Evolutionary conservation across 225 moss, liverwort and hornwort genomes (phyloP), one percentile per base, ranked within the genome.

Genomic region (Lunularia cruciata): DNA sequence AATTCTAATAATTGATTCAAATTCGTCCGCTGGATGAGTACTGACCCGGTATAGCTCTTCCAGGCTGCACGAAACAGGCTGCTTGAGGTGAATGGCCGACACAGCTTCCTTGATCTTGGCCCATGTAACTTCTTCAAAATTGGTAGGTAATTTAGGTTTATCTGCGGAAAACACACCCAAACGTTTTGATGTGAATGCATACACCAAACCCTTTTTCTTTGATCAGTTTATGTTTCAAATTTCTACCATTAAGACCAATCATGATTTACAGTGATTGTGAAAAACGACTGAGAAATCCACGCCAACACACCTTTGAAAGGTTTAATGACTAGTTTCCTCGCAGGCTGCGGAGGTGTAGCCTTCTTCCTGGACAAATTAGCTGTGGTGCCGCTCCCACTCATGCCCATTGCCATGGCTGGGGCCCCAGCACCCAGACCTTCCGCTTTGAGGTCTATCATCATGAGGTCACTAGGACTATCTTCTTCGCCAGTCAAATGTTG

Each of bases 71-170:
- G 83, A 91, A 62, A 98, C 98, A 57, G 98, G 93, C 73, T 87
- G 89, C 89, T 98, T 93, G 68, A 87, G 73, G 65, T 98, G 93
- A 84, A 98, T 98, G 56, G 98, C 98, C 70, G 81, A 77, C 12
- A 98, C 88, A 75, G 98, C 98, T 81, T 93, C 89, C 79, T 79
- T 91, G 72, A 98, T 98, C 83, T 98, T 98, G 35, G 83, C 86
- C 98, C 98, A 98, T 55, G 98, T 98, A 43, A 93, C 61, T 75
- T 93, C 93, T 77, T 98, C 98, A 74, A 98, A 98, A 62, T 98
- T 93, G 34, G 69, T 83, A 7, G 98, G 98, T 59, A 98, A 71
- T 77, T 98, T 98, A 9, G 98, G 98, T 81, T 98, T 98, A 85
- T 98, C 98, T 98, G 80, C 79, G 32, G 35, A 49, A 60, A 31